Percentiles rank a stretch among this genome's conserved stretches.
Evolutionary conservation across 177 flowering plant genomes (phyloP).

Genomic region (Vitis hybrid): DNA sequence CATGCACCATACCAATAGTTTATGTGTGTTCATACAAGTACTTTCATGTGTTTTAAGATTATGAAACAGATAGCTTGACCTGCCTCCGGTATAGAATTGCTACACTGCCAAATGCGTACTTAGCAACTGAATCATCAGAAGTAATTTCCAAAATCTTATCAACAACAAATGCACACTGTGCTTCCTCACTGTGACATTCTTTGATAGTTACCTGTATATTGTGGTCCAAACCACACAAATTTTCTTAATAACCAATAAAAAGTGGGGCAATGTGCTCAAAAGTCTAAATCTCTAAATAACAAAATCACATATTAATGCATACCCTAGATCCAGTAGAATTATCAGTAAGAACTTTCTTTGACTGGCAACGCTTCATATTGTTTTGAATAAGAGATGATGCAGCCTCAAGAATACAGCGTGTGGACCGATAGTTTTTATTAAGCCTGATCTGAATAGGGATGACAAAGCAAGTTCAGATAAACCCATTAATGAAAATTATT

Average conservation of each 20-base stretch:
- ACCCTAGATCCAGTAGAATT: conserved; percentile 85
- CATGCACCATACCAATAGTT: not conserved
- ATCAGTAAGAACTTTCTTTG: conserved; percentile 66
- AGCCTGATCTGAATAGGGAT: conserved; percentile 59
- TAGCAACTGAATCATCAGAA: conserved; percentile 42
- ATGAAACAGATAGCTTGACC: conserved; percentile 43
- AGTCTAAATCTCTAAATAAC: not conserved
- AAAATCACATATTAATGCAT: not conserved
- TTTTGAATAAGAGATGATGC: conserved; percentile 82
- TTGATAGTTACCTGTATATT: conserved; percentile 62
- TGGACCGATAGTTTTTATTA: conserved; percentile 84
- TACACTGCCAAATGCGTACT: conserved; percentile 55
- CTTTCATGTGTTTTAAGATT: not conserved
- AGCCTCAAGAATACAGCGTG: conserved; percentile 89
- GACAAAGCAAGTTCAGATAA: not conserved
- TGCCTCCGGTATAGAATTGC: conserved; percentile 94
- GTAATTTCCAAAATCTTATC: conserved; percentile 76
- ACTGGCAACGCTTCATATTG: conserved; percentile 63
- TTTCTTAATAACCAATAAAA: conserved; percentile 1
- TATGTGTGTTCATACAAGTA: too few relatives aligned
- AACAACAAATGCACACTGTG: conserved; percentile 87
- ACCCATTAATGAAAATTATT: not conserved
- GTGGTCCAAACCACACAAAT: conserved; percentile 6
- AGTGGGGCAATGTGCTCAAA: not conserved
- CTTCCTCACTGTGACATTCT: conserved; percentile 84